Conservation (phyloP, 257 asterid genomes). For the Coffea eugenioides region DNA sequence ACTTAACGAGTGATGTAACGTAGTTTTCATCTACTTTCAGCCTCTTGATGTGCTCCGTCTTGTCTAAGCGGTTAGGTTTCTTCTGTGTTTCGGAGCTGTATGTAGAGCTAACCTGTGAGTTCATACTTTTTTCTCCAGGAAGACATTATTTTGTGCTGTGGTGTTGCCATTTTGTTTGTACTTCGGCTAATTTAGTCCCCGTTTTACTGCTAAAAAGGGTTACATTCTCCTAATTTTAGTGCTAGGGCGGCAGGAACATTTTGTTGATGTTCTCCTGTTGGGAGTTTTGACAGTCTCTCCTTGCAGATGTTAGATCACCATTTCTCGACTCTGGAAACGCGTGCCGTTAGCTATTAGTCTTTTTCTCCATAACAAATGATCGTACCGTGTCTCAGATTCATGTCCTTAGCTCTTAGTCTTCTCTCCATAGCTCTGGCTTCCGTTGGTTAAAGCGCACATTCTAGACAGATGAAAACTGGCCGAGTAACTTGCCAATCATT, state of each 20-base stretch:
- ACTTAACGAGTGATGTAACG: conserved; percentile 20
- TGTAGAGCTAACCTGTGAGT: conserved; percentile 34
- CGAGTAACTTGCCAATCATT: too few species aligned
- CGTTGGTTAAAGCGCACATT: too few species aligned
- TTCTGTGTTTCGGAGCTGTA: conserved; percentile 2
- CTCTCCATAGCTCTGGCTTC: too few species aligned
- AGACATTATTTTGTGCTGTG: not conserved
- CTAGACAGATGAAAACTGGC: too few species aligned
- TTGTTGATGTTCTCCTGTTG: too few species aligned
- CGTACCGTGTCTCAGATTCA: too few species aligned
- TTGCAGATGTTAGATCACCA: not conserved
- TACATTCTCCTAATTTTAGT: not conserved
- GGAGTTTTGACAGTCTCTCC: not conserved
- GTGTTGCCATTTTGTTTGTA: not conserved
- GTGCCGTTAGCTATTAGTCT: too few species aligned
- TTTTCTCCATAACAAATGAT: too few species aligned
- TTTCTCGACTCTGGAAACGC: not conserved
- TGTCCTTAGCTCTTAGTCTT: too few species aligned
- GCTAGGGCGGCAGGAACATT: not conserved
- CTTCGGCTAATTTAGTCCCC: not conserved
- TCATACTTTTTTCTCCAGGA: conserved; percentile 5
- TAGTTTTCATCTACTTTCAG: not conserved
- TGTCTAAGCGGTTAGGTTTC: not conserved
- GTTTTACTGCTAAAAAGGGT: not conserved
- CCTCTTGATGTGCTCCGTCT: not conserved